Evolutionary conservation across 1,284 basidiomycete species (phyloP).

Genomic region (Bjerkandera adusta): DNA sequence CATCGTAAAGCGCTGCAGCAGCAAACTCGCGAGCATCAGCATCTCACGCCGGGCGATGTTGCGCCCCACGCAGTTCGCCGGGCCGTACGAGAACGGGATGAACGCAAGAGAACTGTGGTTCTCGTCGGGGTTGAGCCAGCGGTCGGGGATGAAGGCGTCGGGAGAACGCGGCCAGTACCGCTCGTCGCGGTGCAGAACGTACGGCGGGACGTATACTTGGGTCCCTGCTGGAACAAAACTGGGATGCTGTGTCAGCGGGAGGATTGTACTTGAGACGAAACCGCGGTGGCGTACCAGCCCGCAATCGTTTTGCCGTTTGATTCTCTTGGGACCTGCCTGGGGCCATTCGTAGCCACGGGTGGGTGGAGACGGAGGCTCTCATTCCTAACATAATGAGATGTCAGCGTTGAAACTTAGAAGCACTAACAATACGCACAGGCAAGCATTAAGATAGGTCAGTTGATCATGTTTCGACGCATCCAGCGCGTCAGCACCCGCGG

Average conservation of each 20-base stretch:
- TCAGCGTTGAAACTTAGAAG: slow-evolving; percentile 18
- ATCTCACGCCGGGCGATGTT: slow-evolving; percentile 31
- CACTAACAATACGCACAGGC: slow-evolving; percentile 23
- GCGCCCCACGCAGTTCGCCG: slow-evolving; percentile 32
- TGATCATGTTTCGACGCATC: slow-evolving; percentile 20
- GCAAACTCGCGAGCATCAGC: slow-evolving; percentile 24
- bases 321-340: slow-evolving; percentile 36
- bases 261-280: slow-evolving; percentile 19
- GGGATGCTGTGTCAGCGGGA: slow-evolving; percentile 15
- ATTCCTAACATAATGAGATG: slow-evolving; percentile 40
- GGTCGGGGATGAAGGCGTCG: slow-evolving; percentile 30
- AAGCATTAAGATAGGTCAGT: slow-evolving; percentile 31
- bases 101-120: slow-evolving; percentile 14
- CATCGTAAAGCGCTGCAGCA: slow-evolving; percentile 28
- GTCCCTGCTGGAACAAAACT: slow-evolving; percentile 28
- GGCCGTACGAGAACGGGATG: slow-evolving; percentile 30
- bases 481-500: slow-evolving; percentile 23
- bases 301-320: slow-evolving; percentile 20
- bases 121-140: slow-evolving; percentile 26
- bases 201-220: slow-evolving; percentile 23
- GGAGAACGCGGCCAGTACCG: slow-evolving; percentile 30
- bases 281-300: slow-evolving; percentile 22
- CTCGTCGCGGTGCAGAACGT: slow-evolving; percentile 29
- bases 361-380: slow-evolving; percentile 57
- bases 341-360: slow-evolving; percentile 47